Percentiles rank a stretch among this genome's conserved stretches.
These are phyloP conservation scores for Austroboletus niveus DNA, from an alignment of 1,284 basidiomycete genomes.

Conservation along the genomic window DNA sequence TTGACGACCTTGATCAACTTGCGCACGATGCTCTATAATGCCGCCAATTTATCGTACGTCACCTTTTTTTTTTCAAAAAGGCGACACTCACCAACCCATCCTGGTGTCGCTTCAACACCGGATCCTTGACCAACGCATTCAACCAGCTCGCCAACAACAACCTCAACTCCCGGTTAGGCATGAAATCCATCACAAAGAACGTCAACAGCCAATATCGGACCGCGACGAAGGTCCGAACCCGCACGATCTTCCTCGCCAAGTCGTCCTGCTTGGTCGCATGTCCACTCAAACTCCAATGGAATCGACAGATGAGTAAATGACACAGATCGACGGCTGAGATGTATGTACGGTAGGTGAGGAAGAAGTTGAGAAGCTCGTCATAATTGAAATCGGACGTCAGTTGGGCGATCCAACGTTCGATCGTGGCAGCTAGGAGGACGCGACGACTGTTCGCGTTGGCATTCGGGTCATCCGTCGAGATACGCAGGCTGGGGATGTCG, in stretches of 20 bases:
- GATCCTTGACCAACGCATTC: constrained; percentile 70
- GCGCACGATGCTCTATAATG: constrained; percentile 65
- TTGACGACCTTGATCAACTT: constrained; percentile 79
- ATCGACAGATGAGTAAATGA: constrained; percentile 76
- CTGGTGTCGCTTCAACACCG: constrained; percentile 57
- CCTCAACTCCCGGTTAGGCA: constrained; percentile 76
- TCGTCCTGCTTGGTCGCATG: constrained; percentile 56
- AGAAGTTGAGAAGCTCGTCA: constrained; percentile 81
- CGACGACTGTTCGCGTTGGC: constrained; percentile 35
- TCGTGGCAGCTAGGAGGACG: constrained; percentile 78
- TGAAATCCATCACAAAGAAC: constrained; percentile 84
- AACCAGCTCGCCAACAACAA: constrained; percentile 73
- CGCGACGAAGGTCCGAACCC: constrained; percentile 84
- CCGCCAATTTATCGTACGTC: background rate
- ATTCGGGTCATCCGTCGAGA: constrained; percentile 19
- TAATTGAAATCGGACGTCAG: constrained; percentile 81
- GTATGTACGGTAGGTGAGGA: constrained; percentile 85
- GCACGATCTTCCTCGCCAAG: constrained; percentile 68
- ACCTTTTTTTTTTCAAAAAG: too few species aligned
- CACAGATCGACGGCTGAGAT: constrained; percentile 74
- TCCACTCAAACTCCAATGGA: constrained; percentile 80
- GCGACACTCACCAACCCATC: constrained; percentile 64
- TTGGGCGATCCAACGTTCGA: constrained; percentile 89
- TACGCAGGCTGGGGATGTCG: constrained; percentile 35
- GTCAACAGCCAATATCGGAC: constrained; percentile 85